These are phyloP conservation scores for Exophiala sp. DNA, from an alignment of 2,329 filamentous ascomycete species.

Conservation along the genomic window DNA sequence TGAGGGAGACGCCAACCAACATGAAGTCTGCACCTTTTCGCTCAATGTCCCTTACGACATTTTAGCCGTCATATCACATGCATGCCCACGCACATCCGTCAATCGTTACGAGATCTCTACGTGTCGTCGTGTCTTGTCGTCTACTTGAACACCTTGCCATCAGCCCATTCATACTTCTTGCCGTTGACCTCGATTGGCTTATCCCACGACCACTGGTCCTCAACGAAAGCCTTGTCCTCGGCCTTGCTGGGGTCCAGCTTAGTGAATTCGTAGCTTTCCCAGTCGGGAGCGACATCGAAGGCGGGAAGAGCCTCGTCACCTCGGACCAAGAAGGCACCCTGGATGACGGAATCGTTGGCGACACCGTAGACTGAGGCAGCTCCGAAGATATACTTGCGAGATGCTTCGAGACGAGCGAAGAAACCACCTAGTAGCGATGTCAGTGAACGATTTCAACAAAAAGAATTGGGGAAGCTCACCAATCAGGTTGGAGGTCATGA, in stretches of 20 bases:
- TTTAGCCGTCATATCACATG: too few species aligned
- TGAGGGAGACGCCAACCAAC: too few species aligned
- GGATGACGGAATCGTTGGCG: constrained; percentile 84
- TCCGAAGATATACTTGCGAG: constrained; percentile 97
- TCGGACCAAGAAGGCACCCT: constrained; percentile 91
- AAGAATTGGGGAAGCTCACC: constrained; percentile 44
- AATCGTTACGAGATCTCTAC: too few species aligned
- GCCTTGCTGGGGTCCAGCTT: constrained; percentile 89
- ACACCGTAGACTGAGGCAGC: constrained; percentile 81
- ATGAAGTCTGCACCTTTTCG: too few species aligned
- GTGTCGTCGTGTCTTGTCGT: constrained; percentile 24
- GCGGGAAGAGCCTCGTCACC: constrained; percentile 81
- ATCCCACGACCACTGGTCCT: constrained; percentile 90
- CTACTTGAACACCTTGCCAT: constrained; percentile 99
- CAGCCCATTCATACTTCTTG: constrained; percentile 84
- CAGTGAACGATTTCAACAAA: constrained; percentile 22
- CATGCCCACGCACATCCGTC: too few species aligned
- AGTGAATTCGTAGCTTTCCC: constrained; percentile 91
- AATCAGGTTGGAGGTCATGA: constrained; percentile 99
- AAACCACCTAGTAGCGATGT: constrained; percentile 63
- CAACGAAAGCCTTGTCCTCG: constrained; percentile 81
- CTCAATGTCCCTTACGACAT: too few species aligned
- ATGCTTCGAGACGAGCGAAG: constrained; percentile 93
- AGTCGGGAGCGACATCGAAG: constrained; percentile 96
- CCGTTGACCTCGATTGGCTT: constrained; percentile 73